Evolutionary conservation across 176 grass and related monocot genomes (phyloP), one percentile per base, ranked within the genome.

Genomic region (Alloteropsis semialata): DNA sequence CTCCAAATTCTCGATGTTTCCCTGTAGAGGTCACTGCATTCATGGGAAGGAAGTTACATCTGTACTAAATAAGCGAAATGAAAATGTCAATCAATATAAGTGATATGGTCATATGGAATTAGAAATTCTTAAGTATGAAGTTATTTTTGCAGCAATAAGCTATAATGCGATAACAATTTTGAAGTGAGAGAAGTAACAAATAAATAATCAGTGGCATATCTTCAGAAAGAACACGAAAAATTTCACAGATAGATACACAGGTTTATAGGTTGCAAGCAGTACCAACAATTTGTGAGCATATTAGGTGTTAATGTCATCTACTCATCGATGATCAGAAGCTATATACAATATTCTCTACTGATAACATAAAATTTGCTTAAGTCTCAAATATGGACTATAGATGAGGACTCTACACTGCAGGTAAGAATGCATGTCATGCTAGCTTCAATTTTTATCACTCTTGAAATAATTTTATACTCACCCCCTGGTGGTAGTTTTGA

Each of bases 1-100:
- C 96, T 87, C 96, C 96, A 66, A 99, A 99, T 83, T 99, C 96
- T 86, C 87, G 90, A 71, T 92, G 91, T 69, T 96, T 99, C 30
- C 87, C 96, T 32, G 89, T 85, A 76, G 91, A 82, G 76, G 56
- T 93, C 81, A 90, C 96, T 99, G 69, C 46, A 87, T 67, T 81
- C 51, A 79, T 90, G 22, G 30, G 59, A 48, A 69, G 49, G 81
- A 48, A 37, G 49, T 90, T 70, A 53, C 65, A 81, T 72, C 3
- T 69, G 55, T 64, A 82, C 6, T 69, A 75, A 77, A 81, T 36
- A 80, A 59, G 27, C 11, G 45, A 79, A 86, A 33, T 37, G 54
- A 77, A 69, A 54, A 30, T 77, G 22, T 7, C 32, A 67, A 72
- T 19, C 72, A 65, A 65, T 90, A 38, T 24, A 74, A 53, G 24